A percentile compares a stretch with the other conserved stretches of the same genome.
phyloP scores from a whole-genome alignment of 2,329 filamentous ascomycete species.

The Aspergillus amoenus region DNA sequence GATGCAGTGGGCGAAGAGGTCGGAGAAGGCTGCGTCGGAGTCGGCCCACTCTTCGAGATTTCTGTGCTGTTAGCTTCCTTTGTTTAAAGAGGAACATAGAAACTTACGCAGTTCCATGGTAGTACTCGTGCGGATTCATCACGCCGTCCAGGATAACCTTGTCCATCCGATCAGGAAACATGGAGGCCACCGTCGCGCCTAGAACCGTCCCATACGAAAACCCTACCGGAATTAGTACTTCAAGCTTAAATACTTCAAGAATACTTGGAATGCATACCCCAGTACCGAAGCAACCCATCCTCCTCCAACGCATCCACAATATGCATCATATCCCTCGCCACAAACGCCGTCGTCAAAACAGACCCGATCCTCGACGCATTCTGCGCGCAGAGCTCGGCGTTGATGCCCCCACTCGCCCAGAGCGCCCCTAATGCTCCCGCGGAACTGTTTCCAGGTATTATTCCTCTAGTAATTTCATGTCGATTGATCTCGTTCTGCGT shows the following conservation, averaged over 20 bases:
- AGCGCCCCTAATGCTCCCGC: background rate
- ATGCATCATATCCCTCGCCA: constrained; percentile 9
- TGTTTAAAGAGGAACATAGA: background rate
- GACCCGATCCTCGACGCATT: background rate
- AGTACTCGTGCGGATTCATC: constrained; percentile 8
- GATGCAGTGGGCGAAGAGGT: constrained; percentile 7
- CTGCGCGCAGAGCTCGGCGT: constrained; percentile 2
- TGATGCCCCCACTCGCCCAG: constrained; percentile 7
- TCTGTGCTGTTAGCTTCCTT: background rate
- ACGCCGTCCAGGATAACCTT: constrained; percentile 11
- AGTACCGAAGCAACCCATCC: constrained; percentile 9
- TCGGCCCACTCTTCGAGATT: constrained; percentile 7
- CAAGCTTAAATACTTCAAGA: no score
- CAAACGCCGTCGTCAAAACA: constrained; percentile 12
- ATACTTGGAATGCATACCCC: constrained; percentile 1
- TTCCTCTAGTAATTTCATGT: background rate
- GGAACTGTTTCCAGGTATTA: background rate
- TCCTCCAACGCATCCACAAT: constrained; percentile 12
- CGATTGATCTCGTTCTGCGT: background rate
- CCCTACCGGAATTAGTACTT: background rate
- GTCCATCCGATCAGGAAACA: constrained; percentile 13
- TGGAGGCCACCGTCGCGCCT: constrained; percentile 8
- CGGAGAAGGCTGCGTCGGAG: constrained; percentile 6
- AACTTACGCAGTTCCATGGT: constrained; percentile 7
- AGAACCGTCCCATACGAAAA: constrained; percentile 12